These are phyloP conservation scores for Termitomyces sp. DNA, from an alignment of 768 basidiomycete genomes.

Conservation along the genomic window DNA sequence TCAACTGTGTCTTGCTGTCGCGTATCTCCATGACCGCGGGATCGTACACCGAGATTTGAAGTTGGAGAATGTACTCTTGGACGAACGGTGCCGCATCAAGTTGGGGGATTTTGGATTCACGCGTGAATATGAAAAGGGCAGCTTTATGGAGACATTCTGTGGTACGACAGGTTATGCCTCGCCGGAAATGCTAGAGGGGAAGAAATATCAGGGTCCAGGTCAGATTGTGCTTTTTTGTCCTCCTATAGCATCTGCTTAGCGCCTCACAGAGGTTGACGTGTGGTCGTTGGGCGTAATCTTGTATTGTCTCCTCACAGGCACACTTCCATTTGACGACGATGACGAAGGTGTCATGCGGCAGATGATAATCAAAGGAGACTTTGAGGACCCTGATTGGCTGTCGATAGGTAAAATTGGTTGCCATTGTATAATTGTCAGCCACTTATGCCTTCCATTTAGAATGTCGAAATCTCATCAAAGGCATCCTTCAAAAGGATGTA, in stretches of 20 bases:
- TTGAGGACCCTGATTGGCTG: slow-evolving; percentile 91
- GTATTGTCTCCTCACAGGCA: slow-evolving; percentile 85
- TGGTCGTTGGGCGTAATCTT: slow-evolving; percentile 95
- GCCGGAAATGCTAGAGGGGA: slow-evolving; percentile 86
- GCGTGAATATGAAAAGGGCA: slow-evolving; percentile 77
- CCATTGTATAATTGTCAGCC: not conserved
- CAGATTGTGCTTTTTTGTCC: slow-evolving; percentile 15
- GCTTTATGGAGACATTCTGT: slow-evolving; percentile 87
- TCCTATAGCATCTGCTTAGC: slow-evolving; percentile 8
- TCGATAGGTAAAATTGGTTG: slow-evolving; percentile 57
- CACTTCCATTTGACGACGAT: slow-evolving; percentile 87
- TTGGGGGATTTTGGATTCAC: slow-evolving; percentile 96
- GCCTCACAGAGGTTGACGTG: slow-evolving; percentile 78
- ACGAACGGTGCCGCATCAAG: slow-evolving; percentile 88
- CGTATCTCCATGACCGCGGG: slow-evolving; percentile 86
- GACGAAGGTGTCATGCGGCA: slow-evolving; percentile 78
- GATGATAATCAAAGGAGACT: slow-evolving; percentile 81
- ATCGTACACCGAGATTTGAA: slow-evolving; percentile 98
- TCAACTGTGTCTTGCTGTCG: slow-evolving; percentile 91
- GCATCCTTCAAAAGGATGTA: slow-evolving; percentile 74
- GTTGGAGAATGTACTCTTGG: slow-evolving; percentile 89
- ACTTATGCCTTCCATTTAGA: slow-evolving; percentile 38
- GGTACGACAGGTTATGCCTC: slow-evolving; percentile 93
- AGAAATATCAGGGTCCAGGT: slow-evolving; percentile 90
- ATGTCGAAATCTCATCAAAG: slow-evolving; percentile 76